These are phyloP conservation scores for Tricholoma terreum DNA, from an alignment of 768 basidiomycete genomes.

Conservation along the genomic window DNA sequence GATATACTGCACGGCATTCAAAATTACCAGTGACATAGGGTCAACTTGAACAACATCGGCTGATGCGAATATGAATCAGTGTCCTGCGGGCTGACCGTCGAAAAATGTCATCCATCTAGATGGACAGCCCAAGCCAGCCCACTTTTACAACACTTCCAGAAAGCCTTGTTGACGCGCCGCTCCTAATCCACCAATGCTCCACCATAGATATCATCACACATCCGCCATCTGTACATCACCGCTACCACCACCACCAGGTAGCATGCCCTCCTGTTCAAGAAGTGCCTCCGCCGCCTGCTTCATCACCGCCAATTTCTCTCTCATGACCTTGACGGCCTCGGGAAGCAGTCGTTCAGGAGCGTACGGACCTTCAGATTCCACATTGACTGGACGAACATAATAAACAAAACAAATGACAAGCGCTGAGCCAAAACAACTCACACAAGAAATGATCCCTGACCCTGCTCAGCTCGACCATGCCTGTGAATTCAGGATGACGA, in stretches of 20 bases:
- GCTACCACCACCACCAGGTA: constrained; percentile 13
- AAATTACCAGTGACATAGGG: too few relatives aligned
- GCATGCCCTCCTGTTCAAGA: constrained; percentile 35
- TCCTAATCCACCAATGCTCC: background rate
- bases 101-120: too few relatives aligned
- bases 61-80: too few relatives aligned
- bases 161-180: background rate
- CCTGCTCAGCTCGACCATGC: constrained; percentile 76
- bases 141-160: background rate
- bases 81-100: too few relatives aligned
- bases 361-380: constrained; percentile 92
- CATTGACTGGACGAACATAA: constrained; percentile 52
- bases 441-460: constrained; percentile 66
- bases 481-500: constrained; percentile 87
- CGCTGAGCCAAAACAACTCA: background rate
- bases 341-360: constrained; percentile 77
- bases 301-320: constrained; percentile 67
- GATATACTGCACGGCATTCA: too few relatives aligned
- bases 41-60: too few relatives aligned
- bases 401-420: background rate
- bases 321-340: constrained; percentile 79
- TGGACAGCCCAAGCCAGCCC: too few relatives aligned
- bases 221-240: constrained; percentile 58
- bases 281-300: constrained; percentile 58
- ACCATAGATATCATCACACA: constrained; percentile 10